These are phyloP conservation scores for Wickerhamiella infanticola DNA, from an alignment of 1,139 yeast genomes.

Conservation along the genomic window DNA sequence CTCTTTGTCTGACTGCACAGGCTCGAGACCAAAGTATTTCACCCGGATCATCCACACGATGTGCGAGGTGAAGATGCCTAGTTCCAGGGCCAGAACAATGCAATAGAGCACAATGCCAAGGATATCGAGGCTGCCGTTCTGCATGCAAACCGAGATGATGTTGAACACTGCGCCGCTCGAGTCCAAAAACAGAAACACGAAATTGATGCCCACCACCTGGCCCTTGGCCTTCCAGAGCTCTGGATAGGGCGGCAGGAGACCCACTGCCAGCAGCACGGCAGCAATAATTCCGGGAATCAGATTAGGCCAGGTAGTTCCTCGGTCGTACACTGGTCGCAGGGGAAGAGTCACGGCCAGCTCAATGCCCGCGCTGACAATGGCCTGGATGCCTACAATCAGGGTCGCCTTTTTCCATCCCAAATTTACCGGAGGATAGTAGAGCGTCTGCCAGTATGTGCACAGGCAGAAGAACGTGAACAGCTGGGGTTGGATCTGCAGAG, in stretches of 20 bases:
- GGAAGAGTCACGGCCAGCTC: slow-evolving; percentile 64
- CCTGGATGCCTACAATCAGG: slow-evolving; percentile 26
- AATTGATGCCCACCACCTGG: slow-evolving; percentile 75
- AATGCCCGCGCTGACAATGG: slow-evolving; percentile 37
- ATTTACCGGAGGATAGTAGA: slow-evolving; percentile 61
- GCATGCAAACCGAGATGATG: slow-evolving; percentile 34
- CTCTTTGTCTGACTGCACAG: neutral
- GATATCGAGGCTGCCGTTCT: slow-evolving; percentile 36
- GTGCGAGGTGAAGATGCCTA: slow-evolving; percentile 63
- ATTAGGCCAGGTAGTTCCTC: slow-evolving; percentile 57
- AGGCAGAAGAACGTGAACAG: slow-evolving; percentile 60
- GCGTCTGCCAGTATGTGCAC: slow-evolving; percentile 52
- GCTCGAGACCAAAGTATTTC: slow-evolving; percentile 8
- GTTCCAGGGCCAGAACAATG: slow-evolving; percentile 54
- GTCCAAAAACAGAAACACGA: slow-evolving; percentile 64
- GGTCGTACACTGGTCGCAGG: slow-evolving; percentile 42
- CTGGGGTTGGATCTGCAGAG: slow-evolving; percentile 76
- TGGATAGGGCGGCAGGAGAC: slow-evolving; percentile 77
- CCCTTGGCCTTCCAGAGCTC: slow-evolving; percentile 71
- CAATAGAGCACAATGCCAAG: slow-evolving; percentile 67
- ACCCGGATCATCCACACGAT: slow-evolving; percentile 48
- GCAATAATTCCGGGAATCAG: slow-evolving; percentile 68
- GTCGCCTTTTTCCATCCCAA: slow-evolving; percentile 29
- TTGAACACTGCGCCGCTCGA: slow-evolving; percentile 69
- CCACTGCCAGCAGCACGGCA: slow-evolving; percentile 55